These are phyloP conservation scores for Elsinoe batatas DNA, from an alignment of 2,329 filamentous ascomycete species.

Conservation along the genomic window DNA sequence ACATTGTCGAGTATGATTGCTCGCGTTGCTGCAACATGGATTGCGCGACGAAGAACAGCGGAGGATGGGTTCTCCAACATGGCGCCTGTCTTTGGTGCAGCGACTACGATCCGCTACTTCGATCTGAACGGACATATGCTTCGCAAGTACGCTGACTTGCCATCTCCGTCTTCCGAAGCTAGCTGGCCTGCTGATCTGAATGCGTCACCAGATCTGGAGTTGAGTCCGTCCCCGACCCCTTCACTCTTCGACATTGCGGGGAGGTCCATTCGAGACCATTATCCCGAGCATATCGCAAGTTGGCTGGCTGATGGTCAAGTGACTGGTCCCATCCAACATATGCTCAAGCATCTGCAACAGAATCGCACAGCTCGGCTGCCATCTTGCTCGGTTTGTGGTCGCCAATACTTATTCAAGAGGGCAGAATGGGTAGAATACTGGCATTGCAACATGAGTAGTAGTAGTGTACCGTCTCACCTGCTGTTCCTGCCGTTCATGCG, in stretches of 20 bases:
- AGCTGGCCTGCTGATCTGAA: conserved; percentile 1
- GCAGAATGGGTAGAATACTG: conserved; percentile 31
- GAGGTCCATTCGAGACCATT: conserved; percentile 19
- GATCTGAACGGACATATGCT: conserved; percentile 23
- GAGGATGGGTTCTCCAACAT: not conserved
- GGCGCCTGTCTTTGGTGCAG: conserved; percentile 23
- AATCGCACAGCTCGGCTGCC: conserved; percentile 20
- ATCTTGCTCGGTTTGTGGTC: conserved; percentile 25
- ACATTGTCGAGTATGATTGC: not conserved
- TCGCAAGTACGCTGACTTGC: not conserved
- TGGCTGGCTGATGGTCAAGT: conserved; percentile 13
- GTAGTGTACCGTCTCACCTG: conserved; percentile 17
- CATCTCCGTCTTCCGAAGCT: conserved; percentile 7
- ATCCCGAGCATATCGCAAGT: conserved; percentile 20
- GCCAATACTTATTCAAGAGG: conserved; percentile 23
- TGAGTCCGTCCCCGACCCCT: conserved; percentile 18
- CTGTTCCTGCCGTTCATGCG: conserved; percentile 26
- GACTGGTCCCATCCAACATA: conserved; percentile 14
- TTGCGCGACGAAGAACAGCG: not conserved
- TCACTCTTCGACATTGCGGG: conserved; percentile 30
- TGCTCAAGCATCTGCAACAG: conserved; percentile 18
- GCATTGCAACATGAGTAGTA: conserved; percentile 17
- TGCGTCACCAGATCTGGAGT: conserved; percentile 3
- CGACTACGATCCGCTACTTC: conserved; percentile 20
- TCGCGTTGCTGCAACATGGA: not conserved